Conservation (phyloP, 1,139 yeast species). For the Pichia sp. region DNA sequence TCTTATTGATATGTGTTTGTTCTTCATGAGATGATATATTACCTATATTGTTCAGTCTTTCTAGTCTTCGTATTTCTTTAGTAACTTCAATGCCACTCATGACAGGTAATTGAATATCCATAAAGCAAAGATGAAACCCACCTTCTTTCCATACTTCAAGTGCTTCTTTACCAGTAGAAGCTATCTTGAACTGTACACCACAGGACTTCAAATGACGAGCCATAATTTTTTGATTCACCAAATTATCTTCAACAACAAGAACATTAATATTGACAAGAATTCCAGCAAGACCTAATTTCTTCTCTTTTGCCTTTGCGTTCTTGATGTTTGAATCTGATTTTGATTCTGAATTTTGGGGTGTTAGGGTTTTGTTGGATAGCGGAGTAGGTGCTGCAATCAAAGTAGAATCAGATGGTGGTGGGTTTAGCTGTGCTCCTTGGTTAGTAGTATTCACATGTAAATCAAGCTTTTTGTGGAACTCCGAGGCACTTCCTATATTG, state of each 20-base stretch:
- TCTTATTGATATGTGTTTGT: neutral
- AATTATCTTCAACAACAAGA: conserved; percentile 90
- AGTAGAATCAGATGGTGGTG: neutral
- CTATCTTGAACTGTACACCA: conserved; percentile 76
- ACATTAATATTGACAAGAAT: conserved; percentile 80
- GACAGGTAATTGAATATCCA: conserved; percentile 94
- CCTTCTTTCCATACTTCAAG: conserved; percentile 88
- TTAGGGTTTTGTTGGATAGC: conserved; percentile 4
- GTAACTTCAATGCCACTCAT: conserved; percentile 92
- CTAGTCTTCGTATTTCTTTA: conserved; percentile 77
- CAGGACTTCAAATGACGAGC: conserved; percentile 88
- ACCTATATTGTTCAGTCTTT: conserved; percentile 74
- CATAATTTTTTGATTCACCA: conserved; percentile 86
- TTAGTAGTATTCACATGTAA: conserved; percentile 9
- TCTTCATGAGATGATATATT: conserved; percentile 29
- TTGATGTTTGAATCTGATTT: neutral
- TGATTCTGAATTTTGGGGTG: conserved; percentile 3
- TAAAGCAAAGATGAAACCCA: conserved; percentile 82
- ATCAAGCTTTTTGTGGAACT: conserved; percentile 2
- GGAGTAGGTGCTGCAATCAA: conserved; percentile 5
- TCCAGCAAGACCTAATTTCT: conserved; percentile 34
- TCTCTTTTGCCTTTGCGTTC: conserved; percentile 4
- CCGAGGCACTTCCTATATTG: conserved; percentile 6
- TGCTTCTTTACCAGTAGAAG: conserved; percentile 89
- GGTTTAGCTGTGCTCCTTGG: neutral